Conservation (phyloP, 2,329 filamentous ascomycete genomes). For the Ascochyta clinopodiicola region DNA sequence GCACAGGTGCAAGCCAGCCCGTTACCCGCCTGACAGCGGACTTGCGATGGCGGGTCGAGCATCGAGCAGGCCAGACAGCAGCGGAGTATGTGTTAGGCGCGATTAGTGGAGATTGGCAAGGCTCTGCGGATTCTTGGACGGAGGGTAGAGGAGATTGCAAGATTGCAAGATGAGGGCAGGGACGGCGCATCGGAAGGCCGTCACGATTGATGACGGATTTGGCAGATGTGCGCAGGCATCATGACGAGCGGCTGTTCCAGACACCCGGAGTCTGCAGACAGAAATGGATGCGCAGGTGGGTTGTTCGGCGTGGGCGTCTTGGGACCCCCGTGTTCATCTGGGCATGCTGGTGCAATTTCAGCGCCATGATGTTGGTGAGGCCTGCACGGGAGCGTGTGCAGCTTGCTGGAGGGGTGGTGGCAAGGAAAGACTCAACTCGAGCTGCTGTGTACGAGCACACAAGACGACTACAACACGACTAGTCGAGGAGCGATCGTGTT, state of each 20-base stretch:
- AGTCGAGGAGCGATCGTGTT: neutral
- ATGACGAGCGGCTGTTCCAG: slow-evolving; percentile 16
- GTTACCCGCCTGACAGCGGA: slow-evolving; percentile 15
- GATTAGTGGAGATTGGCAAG: slow-evolving; percentile 16
- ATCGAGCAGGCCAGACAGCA: neutral
- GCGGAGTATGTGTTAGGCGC: slow-evolving; percentile 8
- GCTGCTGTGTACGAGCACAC: too few species aligned
- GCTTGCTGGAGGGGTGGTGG: too few species aligned
- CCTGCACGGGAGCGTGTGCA: neutral
- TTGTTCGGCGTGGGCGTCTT: slow-evolving; percentile 10
- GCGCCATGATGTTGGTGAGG: neutral
- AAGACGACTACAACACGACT: neutral
- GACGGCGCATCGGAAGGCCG: slow-evolving; percentile 15
- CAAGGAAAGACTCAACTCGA: too few species aligned
- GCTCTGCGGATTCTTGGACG: slow-evolving; percentile 6
- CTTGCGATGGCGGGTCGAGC: neutral
- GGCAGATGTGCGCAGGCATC: slow-evolving; percentile 15
- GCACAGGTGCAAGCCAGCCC: neutral
- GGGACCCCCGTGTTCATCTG: slow-evolving; percentile 14
- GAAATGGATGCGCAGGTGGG: slow-evolving; percentile 12
- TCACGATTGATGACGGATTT: slow-evolving; percentile 2
- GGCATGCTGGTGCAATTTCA: slow-evolving; percentile 15
- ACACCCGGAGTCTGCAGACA: slow-evolving; percentile 13
- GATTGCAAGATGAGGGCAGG: neutral
- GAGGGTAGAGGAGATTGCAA: slow-evolving; percentile 12